A percentile compares a stretch with the other conserved stretches of the same genome.
These are phyloP conservation scores for Euphorbia pulcherrima DNA, from an alignment of 345 rosid genomes.

Conservation along the genomic window DNA sequence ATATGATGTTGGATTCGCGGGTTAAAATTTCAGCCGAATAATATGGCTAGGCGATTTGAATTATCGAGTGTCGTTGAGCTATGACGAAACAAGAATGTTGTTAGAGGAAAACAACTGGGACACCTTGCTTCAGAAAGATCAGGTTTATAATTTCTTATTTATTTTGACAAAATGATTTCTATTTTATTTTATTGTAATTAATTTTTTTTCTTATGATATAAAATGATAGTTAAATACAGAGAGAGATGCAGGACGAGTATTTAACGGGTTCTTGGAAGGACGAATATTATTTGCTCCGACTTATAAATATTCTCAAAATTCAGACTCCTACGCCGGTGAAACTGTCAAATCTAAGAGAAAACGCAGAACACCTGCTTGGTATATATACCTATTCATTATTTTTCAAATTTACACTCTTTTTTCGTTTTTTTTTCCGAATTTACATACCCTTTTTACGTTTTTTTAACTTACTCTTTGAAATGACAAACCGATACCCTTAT, in stretches of 20 bases:
- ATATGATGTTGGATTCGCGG: background rate
- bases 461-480: too few relatives aligned
- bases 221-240: slow-evolving; percentile 60
- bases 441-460: too few relatives aligned
- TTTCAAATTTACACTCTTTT: background rate
- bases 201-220: too few relatives aligned
- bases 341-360: slow-evolving; percentile 80
- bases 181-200: too few relatives aligned
- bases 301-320: slow-evolving; percentile 76
- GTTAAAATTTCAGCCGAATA: slow-evolving; percentile 50
- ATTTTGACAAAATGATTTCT: background rate
- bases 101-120: slow-evolving; percentile 83
- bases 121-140: slow-evolving; percentile 71
- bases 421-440: background rate
- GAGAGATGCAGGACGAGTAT: slow-evolving; percentile 87
- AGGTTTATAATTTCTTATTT: slow-evolving; percentile 40
- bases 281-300: slow-evolving; percentile 79
- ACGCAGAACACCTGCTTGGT: slow-evolving; percentile 99
- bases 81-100: slow-evolving; percentile 64
- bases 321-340: slow-evolving; percentile 90
- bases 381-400: slow-evolving; percentile 20
- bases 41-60: slow-evolving; percentile 95
- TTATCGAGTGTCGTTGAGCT: slow-evolving; percentile 72
- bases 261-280: slow-evolving; percentile 73
- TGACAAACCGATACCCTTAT: too few relatives aligned